Evolutionary conservation across 2,329 filamentous ascomycete species (phyloP).

Genomic region (Botryotinia convoluta): DNA sequence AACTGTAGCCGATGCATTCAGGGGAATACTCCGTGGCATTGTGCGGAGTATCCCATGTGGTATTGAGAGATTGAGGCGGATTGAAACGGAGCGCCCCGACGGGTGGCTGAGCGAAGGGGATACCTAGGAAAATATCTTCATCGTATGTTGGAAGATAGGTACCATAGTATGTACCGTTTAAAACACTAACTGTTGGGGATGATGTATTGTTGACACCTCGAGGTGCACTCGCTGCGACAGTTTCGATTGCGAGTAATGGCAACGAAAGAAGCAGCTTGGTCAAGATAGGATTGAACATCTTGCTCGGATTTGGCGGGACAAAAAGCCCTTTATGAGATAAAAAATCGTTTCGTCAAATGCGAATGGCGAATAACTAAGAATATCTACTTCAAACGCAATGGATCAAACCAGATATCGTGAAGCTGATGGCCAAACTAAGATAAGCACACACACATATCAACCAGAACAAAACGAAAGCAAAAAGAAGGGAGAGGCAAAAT

Average conservation of each 20-base stretch:
- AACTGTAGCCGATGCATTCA: slow-evolving; percentile 20
- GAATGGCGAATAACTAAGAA: neutral
- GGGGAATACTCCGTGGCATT: slow-evolving; percentile 33
- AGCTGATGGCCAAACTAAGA: neutral
- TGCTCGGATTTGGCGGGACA: neutral
- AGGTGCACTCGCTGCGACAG: neutral
- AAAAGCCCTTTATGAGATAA: neutral
- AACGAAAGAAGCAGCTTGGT: neutral
- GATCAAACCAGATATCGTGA: neutral
- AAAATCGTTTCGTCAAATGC: neutral
- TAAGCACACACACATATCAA: neutral
- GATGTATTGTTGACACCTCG: neutral
- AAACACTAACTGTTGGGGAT: slow-evolving; percentile 24
- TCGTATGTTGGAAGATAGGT: slow-evolving; percentile 22
- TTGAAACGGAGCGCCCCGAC: slow-evolving; percentile 21
- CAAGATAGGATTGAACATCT: neutral
- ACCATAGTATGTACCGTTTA: slow-evolving; percentile 30
- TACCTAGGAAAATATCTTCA: slow-evolving; percentile 28
- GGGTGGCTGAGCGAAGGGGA: slow-evolving; percentile 27
- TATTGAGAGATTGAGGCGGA: slow-evolving; percentile 20
- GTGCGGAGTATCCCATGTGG: slow-evolving; percentile 11
- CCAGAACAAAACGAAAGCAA: neutral
- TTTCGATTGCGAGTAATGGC: neutral
- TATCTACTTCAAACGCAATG: neutral
- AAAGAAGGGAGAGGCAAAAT: neutral